Evolutionary conservation across 345 rosid species (phyloP).

Genomic region (Salix caprea): DNA sequence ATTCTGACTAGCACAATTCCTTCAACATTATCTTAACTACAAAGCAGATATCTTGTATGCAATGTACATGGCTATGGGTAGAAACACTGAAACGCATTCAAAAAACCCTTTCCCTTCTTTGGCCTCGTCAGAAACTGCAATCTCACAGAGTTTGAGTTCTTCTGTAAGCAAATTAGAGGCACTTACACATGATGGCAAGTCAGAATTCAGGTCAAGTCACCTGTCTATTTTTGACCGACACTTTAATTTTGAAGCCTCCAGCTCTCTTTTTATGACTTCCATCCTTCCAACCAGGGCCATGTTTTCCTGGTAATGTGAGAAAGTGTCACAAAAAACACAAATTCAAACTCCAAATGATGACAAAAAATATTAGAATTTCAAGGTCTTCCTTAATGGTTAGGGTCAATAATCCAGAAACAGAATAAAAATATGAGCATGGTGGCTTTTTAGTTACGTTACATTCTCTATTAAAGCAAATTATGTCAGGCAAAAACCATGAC

Average conservation of each 20-base stretch:
- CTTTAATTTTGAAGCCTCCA: slow-evolving; percentile 12
- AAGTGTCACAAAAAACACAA: background rate
- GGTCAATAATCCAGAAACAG: background rate
- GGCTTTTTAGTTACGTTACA: background rate
- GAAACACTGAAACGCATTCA: background rate
- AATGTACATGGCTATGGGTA: background rate
- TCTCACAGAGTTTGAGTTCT: background rate
- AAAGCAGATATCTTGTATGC: background rate
- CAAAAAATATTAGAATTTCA: background rate
- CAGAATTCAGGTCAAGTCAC: slow-evolving; percentile 1
- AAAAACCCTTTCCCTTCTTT: background rate
- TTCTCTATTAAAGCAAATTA: background rate
- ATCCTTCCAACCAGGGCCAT: slow-evolving; percentile 20
- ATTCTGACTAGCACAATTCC: background rate
- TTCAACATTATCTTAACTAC: background rate
- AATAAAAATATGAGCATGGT: too few species aligned
- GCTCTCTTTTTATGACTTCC: slow-evolving; percentile 16
- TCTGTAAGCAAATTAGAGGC: background rate
- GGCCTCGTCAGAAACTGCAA: background rate
- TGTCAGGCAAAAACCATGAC: background rate
- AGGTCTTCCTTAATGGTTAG: background rate
- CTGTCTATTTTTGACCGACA: slow-evolving; percentile 13
- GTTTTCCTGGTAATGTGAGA: slow-evolving; percentile 17
- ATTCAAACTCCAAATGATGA: background rate
- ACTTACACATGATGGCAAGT: too few species aligned